phyloP scores from a whole-genome alignment of 352 stramenopile species.

The Phytophthora litchii region DNA sequence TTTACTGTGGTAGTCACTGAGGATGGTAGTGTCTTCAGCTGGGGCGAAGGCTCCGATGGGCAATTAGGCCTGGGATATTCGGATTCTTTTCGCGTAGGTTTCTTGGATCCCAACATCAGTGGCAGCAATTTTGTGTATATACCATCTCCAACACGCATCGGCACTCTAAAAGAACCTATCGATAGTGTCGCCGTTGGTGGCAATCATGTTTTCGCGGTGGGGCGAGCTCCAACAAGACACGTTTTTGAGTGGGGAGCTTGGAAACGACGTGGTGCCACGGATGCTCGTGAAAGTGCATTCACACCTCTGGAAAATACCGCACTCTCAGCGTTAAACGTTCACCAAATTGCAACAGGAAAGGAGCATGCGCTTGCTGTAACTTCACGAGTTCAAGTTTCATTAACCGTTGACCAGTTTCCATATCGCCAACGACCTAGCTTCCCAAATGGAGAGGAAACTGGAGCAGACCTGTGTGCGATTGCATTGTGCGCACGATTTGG shows the following conservation, averaged over 20 bases:
- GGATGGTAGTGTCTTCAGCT: constrained; percentile 74
- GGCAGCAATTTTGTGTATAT: constrained; percentile 82
- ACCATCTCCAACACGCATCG: constrained; percentile 58
- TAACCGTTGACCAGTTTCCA: constrained; percentile 45
- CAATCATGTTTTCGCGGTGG: constrained; percentile 76
- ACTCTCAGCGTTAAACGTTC: constrained; percentile 52
- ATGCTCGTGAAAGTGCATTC: constrained; percentile 63
- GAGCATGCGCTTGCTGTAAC: constrained; percentile 68
- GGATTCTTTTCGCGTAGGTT: constrained; percentile 70
- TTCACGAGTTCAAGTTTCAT: constrained; percentile 50
- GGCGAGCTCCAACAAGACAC: constrained; percentile 26
- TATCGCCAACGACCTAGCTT: constrained; percentile 23
- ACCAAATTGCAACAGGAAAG: constrained; percentile 56
- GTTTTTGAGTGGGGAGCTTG: constrained; percentile 81
- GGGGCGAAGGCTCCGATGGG: constrained; percentile 76
- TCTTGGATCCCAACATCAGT: constrained; percentile 71
- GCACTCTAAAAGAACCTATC: constrained; percentile 66
- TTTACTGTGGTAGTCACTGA: constrained; percentile 74
- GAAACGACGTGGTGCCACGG: constrained; percentile 47
- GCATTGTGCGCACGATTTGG: constrained; percentile 64
- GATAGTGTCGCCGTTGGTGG: constrained; percentile 56
- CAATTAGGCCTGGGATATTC: constrained; percentile 71
- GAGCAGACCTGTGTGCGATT: constrained; percentile 35
- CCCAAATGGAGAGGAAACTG: constrained; percentile 8
- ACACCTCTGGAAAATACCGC: constrained; percentile 47